Evolutionary conservation across 352 stramenopile genomes (phyloP).

Genomic region (Globisporangium echinulatum): DNA sequence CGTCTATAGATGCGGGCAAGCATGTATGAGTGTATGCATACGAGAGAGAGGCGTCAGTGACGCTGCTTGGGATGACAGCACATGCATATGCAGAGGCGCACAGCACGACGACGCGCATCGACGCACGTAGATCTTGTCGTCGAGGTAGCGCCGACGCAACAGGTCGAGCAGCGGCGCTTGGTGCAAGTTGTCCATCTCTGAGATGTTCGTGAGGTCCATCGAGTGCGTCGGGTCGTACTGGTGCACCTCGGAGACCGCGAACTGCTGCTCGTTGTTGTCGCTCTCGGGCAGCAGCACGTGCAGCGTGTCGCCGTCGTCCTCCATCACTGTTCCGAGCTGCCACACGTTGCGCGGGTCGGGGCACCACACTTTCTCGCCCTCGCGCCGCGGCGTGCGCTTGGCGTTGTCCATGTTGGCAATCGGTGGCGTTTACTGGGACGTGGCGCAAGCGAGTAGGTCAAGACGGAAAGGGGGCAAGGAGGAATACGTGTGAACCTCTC

Average conservation of each 20-base stretch:
- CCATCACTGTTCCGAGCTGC: slow-evolving; percentile 79
- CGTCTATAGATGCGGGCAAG: slow-evolving; percentile 36
- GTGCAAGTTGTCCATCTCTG: slow-evolving; percentile 93
- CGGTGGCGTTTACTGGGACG: background rate
- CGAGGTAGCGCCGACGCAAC: slow-evolving; percentile 79
- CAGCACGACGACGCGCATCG: background rate
- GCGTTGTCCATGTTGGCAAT: slow-evolving; percentile 15
- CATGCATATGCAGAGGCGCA: background rate
- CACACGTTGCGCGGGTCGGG: slow-evolving; percentile 82
- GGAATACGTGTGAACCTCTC: background rate
- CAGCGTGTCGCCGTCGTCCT: slow-evolving; percentile 82
- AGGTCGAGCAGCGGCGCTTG: slow-evolving; percentile 88
- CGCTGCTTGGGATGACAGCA: background rate
- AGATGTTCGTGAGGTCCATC: slow-evolving; percentile 85
- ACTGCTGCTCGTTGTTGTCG: slow-evolving; percentile 73
- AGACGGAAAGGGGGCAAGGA: background rate
- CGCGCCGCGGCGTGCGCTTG: slow-evolving; percentile 53
- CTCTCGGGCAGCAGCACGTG: slow-evolving; percentile 76
- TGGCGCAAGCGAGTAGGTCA: background rate
- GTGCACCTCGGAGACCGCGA: slow-evolving; percentile 77
- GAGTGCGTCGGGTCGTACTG: slow-evolving; percentile 89
- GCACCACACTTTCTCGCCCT: slow-evolving; percentile 87
- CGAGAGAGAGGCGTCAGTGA: background rate
- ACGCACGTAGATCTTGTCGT: slow-evolving; percentile 90
- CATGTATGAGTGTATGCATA: background rate